Evolutionary conservation across 2,329 filamentous ascomycete species (phyloP).

Genomic region (Talaromyces amestolkiae): DNA sequence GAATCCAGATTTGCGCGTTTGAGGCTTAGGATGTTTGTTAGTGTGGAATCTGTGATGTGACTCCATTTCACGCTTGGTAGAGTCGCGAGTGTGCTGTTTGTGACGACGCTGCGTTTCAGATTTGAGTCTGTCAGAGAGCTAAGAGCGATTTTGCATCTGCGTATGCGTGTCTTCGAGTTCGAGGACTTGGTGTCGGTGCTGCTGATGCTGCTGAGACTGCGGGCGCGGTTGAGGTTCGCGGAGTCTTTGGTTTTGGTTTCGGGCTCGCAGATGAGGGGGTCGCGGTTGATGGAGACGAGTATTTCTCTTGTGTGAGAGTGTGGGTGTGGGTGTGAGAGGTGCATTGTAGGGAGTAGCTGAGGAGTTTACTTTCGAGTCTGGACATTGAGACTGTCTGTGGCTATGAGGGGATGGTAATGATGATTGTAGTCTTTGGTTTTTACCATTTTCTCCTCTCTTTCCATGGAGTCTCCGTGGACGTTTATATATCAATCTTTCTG

Average conservation of each 20-base stretch:
- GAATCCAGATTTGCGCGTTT: slow-evolving; percentile 13
- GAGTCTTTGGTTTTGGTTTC: background rate
- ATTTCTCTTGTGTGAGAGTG: background rate
- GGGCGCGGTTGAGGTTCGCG: background rate
- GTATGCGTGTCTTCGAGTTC: slow-evolving; percentile 1
- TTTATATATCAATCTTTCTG: background rate
- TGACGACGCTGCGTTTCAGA: background rate
- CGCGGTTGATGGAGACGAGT: background rate
- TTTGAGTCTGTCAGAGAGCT: slow-evolving; percentile 4
- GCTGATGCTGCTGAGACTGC: background rate
- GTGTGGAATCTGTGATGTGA: slow-evolving; percentile 1
- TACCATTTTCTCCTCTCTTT: background rate
- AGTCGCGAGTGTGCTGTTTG: background rate
- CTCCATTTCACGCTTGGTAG: slow-evolving; percentile 15
- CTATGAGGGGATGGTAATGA: background rate
- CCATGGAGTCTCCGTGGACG: background rate
- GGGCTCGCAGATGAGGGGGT: background rate
- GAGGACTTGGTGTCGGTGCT: background rate
- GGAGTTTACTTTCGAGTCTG: slow-evolving; percentile 1
- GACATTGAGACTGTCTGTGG: background rate
- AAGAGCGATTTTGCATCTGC: slow-evolving; percentile 9
- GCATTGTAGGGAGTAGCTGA: slow-evolving; percentile 8
- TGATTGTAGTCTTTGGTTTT: background rate
- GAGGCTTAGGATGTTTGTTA: slow-evolving; percentile 11
- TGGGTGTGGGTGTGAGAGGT: background rate